phyloP scores from a whole-genome alignment of 129 eudicot genomes.

The Escallonia rubra region DNA sequence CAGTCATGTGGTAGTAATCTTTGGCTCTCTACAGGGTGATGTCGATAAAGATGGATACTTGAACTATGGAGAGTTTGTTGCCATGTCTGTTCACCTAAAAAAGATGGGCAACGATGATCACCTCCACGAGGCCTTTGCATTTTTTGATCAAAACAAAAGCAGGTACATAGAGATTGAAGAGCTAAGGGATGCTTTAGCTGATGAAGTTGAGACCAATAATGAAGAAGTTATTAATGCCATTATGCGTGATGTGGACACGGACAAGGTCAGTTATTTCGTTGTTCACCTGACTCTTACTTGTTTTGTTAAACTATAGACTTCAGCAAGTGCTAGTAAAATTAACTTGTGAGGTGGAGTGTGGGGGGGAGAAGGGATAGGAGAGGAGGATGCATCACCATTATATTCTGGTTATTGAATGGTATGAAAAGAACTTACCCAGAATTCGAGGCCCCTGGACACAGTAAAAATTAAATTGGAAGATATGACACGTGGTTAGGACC shows the following conservation, averaged over 20 bases:
- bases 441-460: too few relatives aligned
- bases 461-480: too few relatives aligned
- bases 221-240: constrained; percentile 83
- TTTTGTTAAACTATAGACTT: background rate
- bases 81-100: constrained; percentile 70
- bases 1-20: too few relatives aligned
- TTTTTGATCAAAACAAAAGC: constrained; percentile 63
- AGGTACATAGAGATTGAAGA: constrained; percentile 86
- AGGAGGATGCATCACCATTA: too few relatives aligned
- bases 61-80: constrained; percentile 72
- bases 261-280: constrained; percentile 52
- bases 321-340: too few relatives aligned
- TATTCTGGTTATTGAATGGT: too few relatives aligned
- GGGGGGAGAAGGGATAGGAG: too few relatives aligned
- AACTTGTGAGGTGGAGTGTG: too few relatives aligned
- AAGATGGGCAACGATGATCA: constrained; percentile 89
- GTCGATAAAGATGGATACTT: constrained; percentile 73
- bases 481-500: too few relatives aligned
- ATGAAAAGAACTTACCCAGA: too few relatives aligned
- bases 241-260: constrained; percentile 87
- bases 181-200: constrained; percentile 60
- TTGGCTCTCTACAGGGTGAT: constrained; percentile 61
- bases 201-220: constrained; percentile 53
- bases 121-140: constrained; percentile 62
- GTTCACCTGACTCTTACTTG: background rate